phyloP scores from a whole-genome alignment of 2,329 filamentous ascomycete species.

The Atkinsonella texensis region DNA sequence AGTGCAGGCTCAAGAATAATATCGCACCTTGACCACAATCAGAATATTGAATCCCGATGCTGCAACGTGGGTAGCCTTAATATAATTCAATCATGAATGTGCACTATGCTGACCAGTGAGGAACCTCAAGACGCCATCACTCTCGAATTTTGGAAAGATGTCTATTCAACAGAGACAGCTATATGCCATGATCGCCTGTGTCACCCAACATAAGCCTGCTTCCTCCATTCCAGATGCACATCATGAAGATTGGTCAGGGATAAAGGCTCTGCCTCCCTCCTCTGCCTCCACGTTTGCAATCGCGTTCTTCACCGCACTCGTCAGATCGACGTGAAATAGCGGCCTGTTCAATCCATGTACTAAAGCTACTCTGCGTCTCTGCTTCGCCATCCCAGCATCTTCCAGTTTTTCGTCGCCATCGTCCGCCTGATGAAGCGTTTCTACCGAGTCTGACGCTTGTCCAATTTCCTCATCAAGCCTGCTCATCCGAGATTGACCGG shows the following conservation, averaged over 20 bases:
- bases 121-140: too few relatives aligned
- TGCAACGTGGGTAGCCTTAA: too few relatives aligned
- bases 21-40: too few relatives aligned
- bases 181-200: neutral
- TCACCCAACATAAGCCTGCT: neutral
- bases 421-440: neutral
- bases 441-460: constrained; percentile 11
- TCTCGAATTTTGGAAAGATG: too few relatives aligned
- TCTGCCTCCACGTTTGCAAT: constrained; percentile 62
- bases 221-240: neutral
- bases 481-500: constrained; percentile 4
- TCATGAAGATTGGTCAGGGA: neutral
- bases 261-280: constrained; percentile 17
- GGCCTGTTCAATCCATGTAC: constrained; percentile 82
- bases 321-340: constrained; percentile 88
- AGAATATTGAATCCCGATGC: too few relatives aligned
- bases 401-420: constrained; percentile 31
- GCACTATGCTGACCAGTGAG: too few relatives aligned
- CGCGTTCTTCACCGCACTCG: constrained; percentile 76
- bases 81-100: too few relatives aligned
- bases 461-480: constrained; percentile 26
- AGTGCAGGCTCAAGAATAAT: too few relatives aligned
- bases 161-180: too few relatives aligned
- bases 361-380: constrained; percentile 43
- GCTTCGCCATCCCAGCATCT: constrained; percentile 6